These are phyloP conservation scores for Sarocladium strictum DNA, from an alignment of 2,329 filamentous ascomycete species.

Conservation along the genomic window DNA sequence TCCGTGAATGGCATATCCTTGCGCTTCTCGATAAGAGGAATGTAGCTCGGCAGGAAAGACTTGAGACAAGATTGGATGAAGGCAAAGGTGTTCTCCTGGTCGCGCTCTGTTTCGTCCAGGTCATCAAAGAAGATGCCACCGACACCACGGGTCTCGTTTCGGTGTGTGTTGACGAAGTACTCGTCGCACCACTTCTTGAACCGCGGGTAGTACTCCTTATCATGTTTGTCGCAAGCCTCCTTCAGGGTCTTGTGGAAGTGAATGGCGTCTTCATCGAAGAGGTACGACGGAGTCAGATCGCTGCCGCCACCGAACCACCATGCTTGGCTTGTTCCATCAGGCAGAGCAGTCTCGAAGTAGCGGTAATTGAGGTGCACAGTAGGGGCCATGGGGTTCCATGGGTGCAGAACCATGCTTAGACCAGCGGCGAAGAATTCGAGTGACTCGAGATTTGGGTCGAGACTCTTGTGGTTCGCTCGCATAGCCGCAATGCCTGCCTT, in stretches of 20 bases:
- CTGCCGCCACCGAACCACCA: slow-evolving; percentile 99
- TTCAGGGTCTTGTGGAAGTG: slow-evolving; percentile 96
- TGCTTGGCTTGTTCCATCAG: slow-evolving; percentile 72
- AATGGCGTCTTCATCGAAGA: slow-evolving; percentile 94
- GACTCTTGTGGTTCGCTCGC: slow-evolving; percentile 89
- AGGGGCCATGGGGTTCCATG: slow-evolving; percentile 91
- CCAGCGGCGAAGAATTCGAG: slow-evolving; percentile 95
- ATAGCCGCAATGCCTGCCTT: slow-evolving; percentile 86
- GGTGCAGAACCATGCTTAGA: slow-evolving; percentile 87
- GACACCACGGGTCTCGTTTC: slow-evolving; percentile 77
- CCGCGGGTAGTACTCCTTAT: slow-evolving; percentile 82
- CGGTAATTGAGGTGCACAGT: slow-evolving; percentile 98
- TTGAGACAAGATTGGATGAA: slow-evolving; percentile 81
- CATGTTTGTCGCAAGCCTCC: slow-evolving; percentile 86
- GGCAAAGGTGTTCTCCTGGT: slow-evolving; percentile 82
- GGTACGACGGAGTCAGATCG: slow-evolving; percentile 86
- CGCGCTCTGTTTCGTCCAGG: slow-evolving; percentile 78
- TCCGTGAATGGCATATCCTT: slow-evolving; percentile 90
- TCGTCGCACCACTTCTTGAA: slow-evolving; percentile 99
- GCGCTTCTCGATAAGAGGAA: slow-evolving; percentile 80
- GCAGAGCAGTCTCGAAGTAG: slow-evolving; percentile 93
- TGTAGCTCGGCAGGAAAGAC: slow-evolving; percentile 83
- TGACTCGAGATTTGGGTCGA: slow-evolving; percentile 71
- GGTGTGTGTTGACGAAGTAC: slow-evolving; percentile 93
- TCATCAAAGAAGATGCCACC: slow-evolving; percentile 99